Evolutionary conservation across 208 protist genomes (phyloP), one percentile per base, ranked within the genome.

Genomic region (Borovskyia barvae): DNA sequence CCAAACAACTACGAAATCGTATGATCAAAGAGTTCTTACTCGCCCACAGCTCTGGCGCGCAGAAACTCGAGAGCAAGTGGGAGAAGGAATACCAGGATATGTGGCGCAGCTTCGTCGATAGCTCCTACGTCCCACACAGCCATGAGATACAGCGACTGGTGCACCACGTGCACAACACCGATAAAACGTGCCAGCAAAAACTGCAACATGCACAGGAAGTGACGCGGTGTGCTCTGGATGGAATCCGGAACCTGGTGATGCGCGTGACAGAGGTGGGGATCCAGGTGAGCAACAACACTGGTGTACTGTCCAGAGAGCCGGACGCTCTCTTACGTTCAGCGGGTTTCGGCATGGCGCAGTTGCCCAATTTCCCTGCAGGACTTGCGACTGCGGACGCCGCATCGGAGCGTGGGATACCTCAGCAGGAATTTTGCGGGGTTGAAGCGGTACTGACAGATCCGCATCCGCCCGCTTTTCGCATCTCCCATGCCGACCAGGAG

Each of bases 41-140:
- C 37, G 66, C 73, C 6, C 69, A 80, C 54, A 32, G 26, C 41
- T 28, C 8, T 9, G 73, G 73, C 11, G 47, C 51, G 9, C 51
- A 39, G 14, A 29, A 45, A 1, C 53, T 84, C 39, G 58, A 57
- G 2, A 26, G 29, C 15, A 60, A 74, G 35, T 71, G 56, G 36
- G 28, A 50, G n/a, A 35, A 7, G 14, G 78, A 67, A 57, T 40
- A 55, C 35, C 32, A 66, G 6, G 26, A 17, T 26, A 41, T 84
- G 12, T 64, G 77, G 37, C n/a, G 56, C 28, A n/a, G 32, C 15
- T 82, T 80, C 43, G 39, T 65, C 5, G 51, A 73, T 45, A 24
- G 43, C 6, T 73, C 69, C 15, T 75, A 76, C 59, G 60, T 61
- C 5, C 71, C 66, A 24, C 82, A 84, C 4, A 45, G 65, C 56